Evolutionary conservation across 2,329 filamentous ascomycete genomes (phyloP), one percentile per base, ranked within the genome.

Genomic region (Teratosphaeria nubilosa): DNA sequence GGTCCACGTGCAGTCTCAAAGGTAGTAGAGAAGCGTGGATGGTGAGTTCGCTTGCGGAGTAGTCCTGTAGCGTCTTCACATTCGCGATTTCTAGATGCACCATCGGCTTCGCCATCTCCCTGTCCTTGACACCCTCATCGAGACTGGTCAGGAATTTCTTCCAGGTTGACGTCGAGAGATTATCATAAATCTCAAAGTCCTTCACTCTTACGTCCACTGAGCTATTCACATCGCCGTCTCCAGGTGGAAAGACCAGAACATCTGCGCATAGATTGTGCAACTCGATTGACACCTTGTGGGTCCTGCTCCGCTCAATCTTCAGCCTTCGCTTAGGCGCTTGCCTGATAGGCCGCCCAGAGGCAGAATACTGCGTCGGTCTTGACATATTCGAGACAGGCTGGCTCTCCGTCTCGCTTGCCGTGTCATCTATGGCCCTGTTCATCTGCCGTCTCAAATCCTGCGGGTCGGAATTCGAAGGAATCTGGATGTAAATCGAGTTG

Each of bases 401-500:
- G 58, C 91, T 96, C 63, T 92, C 91, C 0, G 91, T 96, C 69
- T 97, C 94, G 41, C 89, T 95, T 3, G 81, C 83, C 58, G 87
- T 82, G 67, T 97, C 92, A 64, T 96, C 89, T 53, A 97, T 82
- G 37, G 92, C 85, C 58, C 87, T 85, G 68, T 96, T 96, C 73
- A 99, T 96, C 45, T 88, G 88, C 52, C 84, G 83, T 3, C 89
- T 80, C 10, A 97, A 80, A 31, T 95, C 90, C 56, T 83, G 83
- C 5, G 91, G 90, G 65, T 97, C 92, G 24, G 65, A 63, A 65
- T 91, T 94, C 11, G 88, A 82, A 0, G 92, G 88, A 20, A 99
- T 88, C 14, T 89, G 91, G 66, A 99, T 96, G 76, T 96, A 99
- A 57, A 99, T 96, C 0, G 94, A 99, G 71, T 99, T 97, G 80